These are phyloP conservation scores for Lophium mytilinum DNA, from an alignment of 495 filamentous ascomycete species.

Conservation along the genomic window DNA sequence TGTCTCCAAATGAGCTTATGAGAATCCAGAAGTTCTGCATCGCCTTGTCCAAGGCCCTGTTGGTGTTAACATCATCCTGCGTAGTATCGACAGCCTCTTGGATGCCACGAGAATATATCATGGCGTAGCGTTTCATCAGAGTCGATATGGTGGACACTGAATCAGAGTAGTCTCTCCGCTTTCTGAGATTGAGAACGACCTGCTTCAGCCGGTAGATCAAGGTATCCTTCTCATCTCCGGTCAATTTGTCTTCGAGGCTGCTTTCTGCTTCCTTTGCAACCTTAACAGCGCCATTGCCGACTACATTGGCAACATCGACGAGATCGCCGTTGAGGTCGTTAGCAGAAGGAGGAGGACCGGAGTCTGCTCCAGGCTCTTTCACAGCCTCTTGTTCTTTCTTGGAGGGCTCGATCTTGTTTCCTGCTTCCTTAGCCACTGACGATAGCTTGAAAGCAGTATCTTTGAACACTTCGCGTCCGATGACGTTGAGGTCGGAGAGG, in stretches of 20 bases:
- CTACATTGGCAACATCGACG: conserved; percentile 52
- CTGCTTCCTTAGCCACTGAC: conserved; percentile 60
- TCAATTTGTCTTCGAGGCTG: conserved; percentile 60
- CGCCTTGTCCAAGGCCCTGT: conserved; percentile 67
- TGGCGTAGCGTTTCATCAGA: conserved; percentile 70
- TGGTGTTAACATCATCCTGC: conserved; percentile 61
- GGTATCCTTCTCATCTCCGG: conserved; percentile 62
- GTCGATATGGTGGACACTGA: conserved; percentile 71
- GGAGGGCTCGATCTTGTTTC: conserved; percentile 61
- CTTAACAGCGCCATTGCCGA: conserved; percentile 54
- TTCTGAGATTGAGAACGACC: conserved; percentile 63
- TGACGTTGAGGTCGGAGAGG: conserved; percentile 67
- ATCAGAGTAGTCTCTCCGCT: conserved; percentile 72
- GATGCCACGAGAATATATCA: conserved; percentile 63
- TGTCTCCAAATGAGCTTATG: conserved; percentile 68
- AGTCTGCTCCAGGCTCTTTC: conserved; percentile 50
- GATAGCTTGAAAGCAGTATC: conserved; percentile 78
- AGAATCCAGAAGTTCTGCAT: conserved; percentile 69
- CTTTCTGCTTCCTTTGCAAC: conserved; percentile 58
- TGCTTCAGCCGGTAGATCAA: conserved; percentile 67
- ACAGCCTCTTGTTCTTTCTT: conserved; percentile 49
- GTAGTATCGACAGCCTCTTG: conserved; percentile 53
- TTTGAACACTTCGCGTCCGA: conserved; percentile 77
- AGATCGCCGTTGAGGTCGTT: conserved; percentile 57
- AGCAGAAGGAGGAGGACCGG: conserved; percentile 43